Conservation (phyloP, 768 basidiomycete species). For the Lactarius vividus region DNA sequence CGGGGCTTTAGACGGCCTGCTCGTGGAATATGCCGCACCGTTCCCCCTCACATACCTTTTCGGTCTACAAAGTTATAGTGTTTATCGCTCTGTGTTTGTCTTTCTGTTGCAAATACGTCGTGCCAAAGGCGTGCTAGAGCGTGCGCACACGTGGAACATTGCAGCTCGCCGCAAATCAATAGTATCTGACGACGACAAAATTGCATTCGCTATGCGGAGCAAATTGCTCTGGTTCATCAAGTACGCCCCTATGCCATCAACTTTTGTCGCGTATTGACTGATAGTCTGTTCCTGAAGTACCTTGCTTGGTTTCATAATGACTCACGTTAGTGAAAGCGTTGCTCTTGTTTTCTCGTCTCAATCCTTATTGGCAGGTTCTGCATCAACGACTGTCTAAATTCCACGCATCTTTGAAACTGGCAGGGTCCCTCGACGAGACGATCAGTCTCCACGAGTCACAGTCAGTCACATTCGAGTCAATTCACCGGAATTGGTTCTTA, state of each 20-base stretch:
- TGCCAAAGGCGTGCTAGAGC: slow-evolving; percentile 68
- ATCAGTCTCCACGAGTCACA: slow-evolving; percentile 65
- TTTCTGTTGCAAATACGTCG: slow-evolving; percentile 72
- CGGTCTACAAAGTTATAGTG: slow-evolving; percentile 50
- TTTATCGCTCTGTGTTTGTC: slow-evolving; percentile 65
- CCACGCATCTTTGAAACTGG: slow-evolving; percentile 50
- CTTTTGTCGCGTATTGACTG: not conserved
- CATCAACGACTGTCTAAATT: slow-evolving; percentile 61
- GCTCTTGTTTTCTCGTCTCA: slow-evolving; percentile 4
- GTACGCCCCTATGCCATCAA: slow-evolving; percentile 43
- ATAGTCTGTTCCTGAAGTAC: slow-evolving; percentile 41
- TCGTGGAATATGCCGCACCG: slow-evolving; percentile 76
- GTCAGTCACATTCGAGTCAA: slow-evolving; percentile 43
- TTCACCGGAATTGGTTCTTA: slow-evolving; percentile 8
- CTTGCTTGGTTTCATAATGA: slow-evolving; percentile 67
- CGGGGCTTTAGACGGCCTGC: slow-evolving; percentile 60
- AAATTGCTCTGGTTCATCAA: slow-evolving; percentile 83
- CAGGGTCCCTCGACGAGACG: slow-evolving; percentile 73
- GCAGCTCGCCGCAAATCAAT: slow-evolving; percentile 31
- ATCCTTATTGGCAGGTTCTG: slow-evolving; percentile 50
- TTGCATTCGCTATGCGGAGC: slow-evolving; percentile 72
- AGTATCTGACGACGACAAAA: slow-evolving; percentile 55
- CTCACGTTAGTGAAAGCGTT: slow-evolving; percentile 48
- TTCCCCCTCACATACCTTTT: slow-evolving; percentile 83
- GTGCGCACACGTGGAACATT: slow-evolving; percentile 62